Evolutionary conservation across 176 grass and related monocot genomes (phyloP).

Genomic region (Microstegium vimineum): DNA sequence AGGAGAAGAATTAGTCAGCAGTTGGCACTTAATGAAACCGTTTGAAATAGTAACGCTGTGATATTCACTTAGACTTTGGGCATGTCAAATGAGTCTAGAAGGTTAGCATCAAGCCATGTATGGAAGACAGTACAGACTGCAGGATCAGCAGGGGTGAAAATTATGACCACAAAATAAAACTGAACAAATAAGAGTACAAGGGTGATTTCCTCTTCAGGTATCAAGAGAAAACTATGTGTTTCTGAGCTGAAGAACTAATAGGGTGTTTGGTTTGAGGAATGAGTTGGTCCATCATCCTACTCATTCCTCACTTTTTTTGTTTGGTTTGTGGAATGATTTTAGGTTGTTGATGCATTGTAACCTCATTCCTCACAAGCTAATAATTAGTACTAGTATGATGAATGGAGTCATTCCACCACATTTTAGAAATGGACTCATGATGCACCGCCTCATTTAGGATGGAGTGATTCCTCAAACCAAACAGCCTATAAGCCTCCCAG

Average conservation of each 20-base stretch:
- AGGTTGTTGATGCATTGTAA: no score
- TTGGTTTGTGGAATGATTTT: no score
- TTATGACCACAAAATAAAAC: background rate
- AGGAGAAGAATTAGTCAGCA: background rate
- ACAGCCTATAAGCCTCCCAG: background rate
- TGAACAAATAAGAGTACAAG: background rate
- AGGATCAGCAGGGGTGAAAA: background rate
- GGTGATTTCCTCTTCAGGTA: background rate
- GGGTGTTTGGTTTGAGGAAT: no score
- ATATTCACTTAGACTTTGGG: background rate
- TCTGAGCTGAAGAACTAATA: background rate
- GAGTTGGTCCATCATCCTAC: no score
- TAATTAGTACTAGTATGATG: no score
- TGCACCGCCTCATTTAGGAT: background rate
- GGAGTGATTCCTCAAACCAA: no score
- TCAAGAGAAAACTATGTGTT: background rate
- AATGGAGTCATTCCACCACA: no score
- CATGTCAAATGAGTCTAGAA: background rate
- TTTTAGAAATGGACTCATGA: no score
- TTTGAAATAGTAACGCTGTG: background rate
- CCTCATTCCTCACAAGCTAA: no score
- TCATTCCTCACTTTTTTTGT: no score
- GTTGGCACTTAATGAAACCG: background rate
- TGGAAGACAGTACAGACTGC: background rate
- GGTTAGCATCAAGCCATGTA: background rate